Percentiles rank a stretch among this genome's conserved stretches.
Evolutionary conservation across 441 rosid species (phyloP).

Genomic region (Macaranga tanarius): DNA sequence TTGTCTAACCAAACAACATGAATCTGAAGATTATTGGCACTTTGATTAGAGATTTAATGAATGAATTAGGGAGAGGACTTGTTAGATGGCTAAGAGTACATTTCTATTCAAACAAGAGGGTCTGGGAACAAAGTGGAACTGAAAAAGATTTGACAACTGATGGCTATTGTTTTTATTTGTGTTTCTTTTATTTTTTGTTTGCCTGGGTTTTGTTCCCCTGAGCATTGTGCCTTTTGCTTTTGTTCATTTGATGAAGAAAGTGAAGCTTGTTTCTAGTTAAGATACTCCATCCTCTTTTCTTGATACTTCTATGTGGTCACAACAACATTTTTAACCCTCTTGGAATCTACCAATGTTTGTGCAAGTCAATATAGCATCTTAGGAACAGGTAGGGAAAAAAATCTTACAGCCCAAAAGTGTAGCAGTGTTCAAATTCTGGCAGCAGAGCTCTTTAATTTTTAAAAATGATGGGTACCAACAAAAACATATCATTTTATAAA

Average conservation of each 20-base stretch:
- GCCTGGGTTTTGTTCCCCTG: not conserved
- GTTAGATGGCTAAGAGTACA: not conserved
- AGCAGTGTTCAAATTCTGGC: too few species aligned
- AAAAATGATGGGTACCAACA: too few species aligned
- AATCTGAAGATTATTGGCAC: not conserved
- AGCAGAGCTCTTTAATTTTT: too few species aligned
- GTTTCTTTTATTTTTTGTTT: not conserved
- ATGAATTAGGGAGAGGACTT: not conserved
- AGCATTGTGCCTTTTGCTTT: constrained; percentile 10
- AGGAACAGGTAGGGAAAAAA: too few species aligned
- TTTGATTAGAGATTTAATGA: not conserved
- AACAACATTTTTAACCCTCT: too few species aligned
- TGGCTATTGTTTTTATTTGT: not conserved
- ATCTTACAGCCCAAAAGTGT: too few species aligned
- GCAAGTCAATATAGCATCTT: too few species aligned
- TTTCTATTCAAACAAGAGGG: not conserved
- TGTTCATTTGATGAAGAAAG: constrained; percentile 14
- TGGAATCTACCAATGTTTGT: too few species aligned
- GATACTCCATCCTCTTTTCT: not conserved
- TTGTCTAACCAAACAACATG: constrained; percentile 11
- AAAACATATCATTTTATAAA: too few species aligned
- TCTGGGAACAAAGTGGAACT: not conserved
- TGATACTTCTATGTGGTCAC: too few species aligned
- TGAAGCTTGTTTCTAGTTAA: constrained; percentile 1
- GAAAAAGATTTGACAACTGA: not conserved